Conservation (phyloP, 139 green algal species). For the Eudorina sp. region DNA sequence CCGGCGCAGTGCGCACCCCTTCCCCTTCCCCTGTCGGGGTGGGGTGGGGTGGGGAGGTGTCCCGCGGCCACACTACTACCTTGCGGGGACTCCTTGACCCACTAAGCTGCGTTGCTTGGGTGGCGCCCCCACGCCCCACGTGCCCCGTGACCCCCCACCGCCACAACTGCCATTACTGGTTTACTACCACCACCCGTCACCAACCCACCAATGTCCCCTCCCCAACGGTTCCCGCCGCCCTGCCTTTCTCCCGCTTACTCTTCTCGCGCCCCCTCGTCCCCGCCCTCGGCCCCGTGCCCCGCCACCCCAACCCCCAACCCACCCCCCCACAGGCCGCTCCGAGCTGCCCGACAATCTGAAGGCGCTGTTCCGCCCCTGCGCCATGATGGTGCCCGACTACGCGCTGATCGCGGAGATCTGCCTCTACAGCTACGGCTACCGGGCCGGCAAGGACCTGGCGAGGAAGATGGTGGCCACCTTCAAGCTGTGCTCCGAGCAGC, state of each 20-base stretch:
- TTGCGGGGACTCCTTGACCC: no score
- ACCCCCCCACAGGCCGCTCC: constrained; percentile 61
- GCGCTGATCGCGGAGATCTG: constrained; percentile 84
- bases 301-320: not conserved
- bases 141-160: no score
- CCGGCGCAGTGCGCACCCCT: no score
- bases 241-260: not conserved
- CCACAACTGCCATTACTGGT: no score
- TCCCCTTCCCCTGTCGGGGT: no score
- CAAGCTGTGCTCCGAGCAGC: constrained; percentile 91
- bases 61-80: no score
- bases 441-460: constrained; percentile 64
- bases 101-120: no score
- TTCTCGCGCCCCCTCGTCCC: not conserved
- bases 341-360: constrained; percentile 81
- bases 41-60: no score
- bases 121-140: no score
- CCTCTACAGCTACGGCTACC: constrained; percentile 79
- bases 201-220: no score
- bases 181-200: no score
- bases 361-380: constrained; percentile 78
- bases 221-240: not conserved
- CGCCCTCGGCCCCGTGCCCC: no score
- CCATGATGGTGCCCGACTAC: constrained; percentile 90
- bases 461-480: constrained; percentile 91